Conservation (phyloP, 2,329 filamentous ascomycete genomes). For the Neonectria ditissima region DNA sequence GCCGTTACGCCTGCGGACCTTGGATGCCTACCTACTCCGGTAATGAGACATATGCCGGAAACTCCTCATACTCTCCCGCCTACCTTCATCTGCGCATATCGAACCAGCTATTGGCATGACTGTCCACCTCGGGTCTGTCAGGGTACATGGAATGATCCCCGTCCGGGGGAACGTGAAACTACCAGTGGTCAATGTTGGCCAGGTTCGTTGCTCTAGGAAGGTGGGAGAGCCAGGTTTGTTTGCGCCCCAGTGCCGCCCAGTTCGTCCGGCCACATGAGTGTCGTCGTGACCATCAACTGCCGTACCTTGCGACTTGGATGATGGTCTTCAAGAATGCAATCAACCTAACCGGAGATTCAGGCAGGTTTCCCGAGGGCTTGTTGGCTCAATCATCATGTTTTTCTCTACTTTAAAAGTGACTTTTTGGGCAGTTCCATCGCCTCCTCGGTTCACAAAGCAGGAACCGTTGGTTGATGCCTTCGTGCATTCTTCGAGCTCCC, state of each 20-base stretch:
- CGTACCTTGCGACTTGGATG: not conserved
- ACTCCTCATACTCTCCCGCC: not conserved
- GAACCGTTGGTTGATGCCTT: slow-evolving; percentile 14
- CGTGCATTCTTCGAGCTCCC: not conserved
- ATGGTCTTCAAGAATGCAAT: slow-evolving; percentile 2
- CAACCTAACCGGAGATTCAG: not conserved
- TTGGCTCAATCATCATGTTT: no score
- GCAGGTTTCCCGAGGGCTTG: not conserved
- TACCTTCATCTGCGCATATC: not conserved
- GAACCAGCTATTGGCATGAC: not conserved
- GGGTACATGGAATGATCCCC: slow-evolving; percentile 3
- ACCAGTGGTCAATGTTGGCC: slow-evolving; percentile 7
- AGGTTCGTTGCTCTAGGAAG: not conserved
- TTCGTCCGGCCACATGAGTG: not conserved
- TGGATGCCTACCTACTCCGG: no score
- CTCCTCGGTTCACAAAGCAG: not conserved
- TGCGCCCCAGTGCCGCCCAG: not conserved
- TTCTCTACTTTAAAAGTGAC: no score
- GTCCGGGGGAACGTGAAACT: not conserved
- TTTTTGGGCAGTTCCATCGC: not conserved
- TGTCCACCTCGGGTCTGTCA: not conserved
- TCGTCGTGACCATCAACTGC: not conserved
- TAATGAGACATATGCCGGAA: not conserved
- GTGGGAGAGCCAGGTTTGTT: not conserved
- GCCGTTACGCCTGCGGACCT: not conserved